phyloP scores from a whole-genome alignment of 2,329 filamentous ascomycete genomes.

The Conoideocrella luteorostrata region DNA sequence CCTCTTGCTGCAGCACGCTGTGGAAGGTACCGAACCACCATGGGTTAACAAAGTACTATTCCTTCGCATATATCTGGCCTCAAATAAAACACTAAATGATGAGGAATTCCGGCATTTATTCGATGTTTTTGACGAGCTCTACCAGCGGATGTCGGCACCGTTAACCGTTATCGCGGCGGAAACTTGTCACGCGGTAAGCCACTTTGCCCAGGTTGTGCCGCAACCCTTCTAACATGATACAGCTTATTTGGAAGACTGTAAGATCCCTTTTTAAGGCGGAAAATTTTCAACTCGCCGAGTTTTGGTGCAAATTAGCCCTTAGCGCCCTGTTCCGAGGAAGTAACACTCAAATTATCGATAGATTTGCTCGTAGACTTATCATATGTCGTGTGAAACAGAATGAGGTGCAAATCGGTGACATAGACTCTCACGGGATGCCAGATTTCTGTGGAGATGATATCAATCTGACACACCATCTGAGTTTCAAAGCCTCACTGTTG shows the following conservation, averaged over 20 bases:
- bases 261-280: slow-evolving; percentile 50
- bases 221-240: slow-evolving; percentile 11
- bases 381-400: slow-evolving; percentile 55
- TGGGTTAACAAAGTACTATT: slow-evolving; percentile 68
- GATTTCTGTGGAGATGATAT: slow-evolving; percentile 48
- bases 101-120: slow-evolving; percentile 17
- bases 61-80: slow-evolving; percentile 60
- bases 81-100: slow-evolving; percentile 33
- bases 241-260: slow-evolving; percentile 80
- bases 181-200: slow-evolving; percentile 58
- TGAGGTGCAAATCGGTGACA: slow-evolving; percentile 18
- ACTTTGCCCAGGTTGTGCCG: too few species aligned
- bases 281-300: slow-evolving; percentile 48
- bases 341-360: slow-evolving; percentile 60
- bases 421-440: slow-evolving; percentile 55
- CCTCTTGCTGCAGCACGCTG: slow-evolving; percentile 53
- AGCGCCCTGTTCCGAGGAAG: slow-evolving; percentile 60
- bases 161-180: slow-evolving; percentile 57
- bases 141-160: slow-evolving; percentile 35
- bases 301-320: slow-evolving; percentile 67
- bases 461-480: slow-evolving; percentile 61
- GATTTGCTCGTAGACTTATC: slow-evolving; percentile 66
- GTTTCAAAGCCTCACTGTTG: slow-evolving; percentile 66
- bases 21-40: slow-evolving; percentile 38
- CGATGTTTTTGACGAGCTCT: slow-evolving; percentile 27